Percentiles rank a stretch among this genome's conserved stretches.
phyloP scores from a whole-genome alignment of 495 filamentous ascomycete genomes.

The Apodospora peruviana region DNA sequence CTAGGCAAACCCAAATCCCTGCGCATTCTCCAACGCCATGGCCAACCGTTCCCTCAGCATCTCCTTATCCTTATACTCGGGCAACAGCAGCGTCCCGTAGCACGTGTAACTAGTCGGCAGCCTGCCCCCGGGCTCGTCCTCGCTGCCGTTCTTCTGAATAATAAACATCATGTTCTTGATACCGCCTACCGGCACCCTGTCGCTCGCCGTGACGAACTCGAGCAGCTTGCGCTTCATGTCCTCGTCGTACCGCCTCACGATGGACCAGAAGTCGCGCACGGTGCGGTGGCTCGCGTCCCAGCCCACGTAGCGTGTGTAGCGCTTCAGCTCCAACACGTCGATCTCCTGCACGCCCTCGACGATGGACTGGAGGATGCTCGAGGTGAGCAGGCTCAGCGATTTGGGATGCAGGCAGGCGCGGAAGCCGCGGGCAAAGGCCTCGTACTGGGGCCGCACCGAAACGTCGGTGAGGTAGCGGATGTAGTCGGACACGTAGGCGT shows the following conservation, averaged over 20 bases:
- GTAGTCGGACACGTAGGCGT: conserved; percentile 80
- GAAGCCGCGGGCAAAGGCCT: conserved; percentile 81
- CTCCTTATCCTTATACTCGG: conserved; percentile 67
- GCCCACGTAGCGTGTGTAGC: conserved; percentile 69
- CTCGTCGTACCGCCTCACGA: conserved; percentile 64
- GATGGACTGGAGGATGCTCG: conserved; percentile 63
- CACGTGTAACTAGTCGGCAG: conserved; percentile 85
- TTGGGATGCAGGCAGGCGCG: conserved; percentile 64
- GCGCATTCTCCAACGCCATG: conserved; percentile 81
- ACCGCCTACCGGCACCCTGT: conserved; percentile 82
- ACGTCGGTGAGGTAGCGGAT: conserved; percentile 76
- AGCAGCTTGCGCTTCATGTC: conserved; percentile 65
- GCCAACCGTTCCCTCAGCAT: conserved; percentile 67
- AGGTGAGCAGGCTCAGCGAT: conserved; percentile 65
- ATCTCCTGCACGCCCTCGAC: conserved; percentile 80
- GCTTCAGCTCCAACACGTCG: conserved; percentile 63
- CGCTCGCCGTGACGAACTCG: conserved; percentile 92
- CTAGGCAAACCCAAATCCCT: conserved; percentile 77
- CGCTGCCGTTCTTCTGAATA: conserved; percentile 71
- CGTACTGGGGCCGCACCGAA: conserved; percentile 69
- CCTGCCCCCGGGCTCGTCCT: conserved; percentile 44
- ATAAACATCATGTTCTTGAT: conserved; percentile 73
- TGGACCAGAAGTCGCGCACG: conserved; percentile 76
- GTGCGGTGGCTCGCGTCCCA: conserved; percentile 62
- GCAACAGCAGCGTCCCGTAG: conserved; percentile 78